These are phyloP conservation scores for Psilocybe mexicana DNA, from an alignment of 1,284 basidiomycete genomes.

Conservation along the genomic window DNA sequence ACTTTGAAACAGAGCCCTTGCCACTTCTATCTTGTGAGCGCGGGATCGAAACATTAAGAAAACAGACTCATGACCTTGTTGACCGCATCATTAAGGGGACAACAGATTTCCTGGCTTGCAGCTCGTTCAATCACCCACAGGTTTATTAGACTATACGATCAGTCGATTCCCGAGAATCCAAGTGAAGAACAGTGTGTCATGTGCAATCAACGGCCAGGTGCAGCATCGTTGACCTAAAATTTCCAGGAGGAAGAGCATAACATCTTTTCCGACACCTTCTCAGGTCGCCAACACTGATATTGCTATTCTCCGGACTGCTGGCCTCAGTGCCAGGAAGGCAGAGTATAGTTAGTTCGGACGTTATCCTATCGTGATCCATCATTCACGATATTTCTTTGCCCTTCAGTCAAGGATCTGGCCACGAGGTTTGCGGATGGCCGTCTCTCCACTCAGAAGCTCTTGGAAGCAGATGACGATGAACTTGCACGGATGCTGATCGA, in stretches of 20 bases:
- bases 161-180: slow-evolving; percentile 68
- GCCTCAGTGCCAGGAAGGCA: slow-evolving; percentile 79
- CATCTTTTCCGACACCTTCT: slow-evolving; percentile 69
- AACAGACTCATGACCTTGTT: neutral
- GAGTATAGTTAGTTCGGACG: slow-evolving; percentile 67
- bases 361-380: neutral
- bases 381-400: slow-evolving; percentile 39
- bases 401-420: slow-evolving; percentile 75
- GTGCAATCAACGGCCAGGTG: neutral
- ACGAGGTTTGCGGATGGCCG: slow-evolving; percentile 76
- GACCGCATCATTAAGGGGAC: slow-evolving; percentile 51
- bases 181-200: slow-evolving; percentile 40
- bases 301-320: slow-evolving; percentile 63
- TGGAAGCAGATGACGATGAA: slow-evolving; percentile 73
- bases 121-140: slow-evolving; percentile 85
- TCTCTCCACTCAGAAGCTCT: slow-evolving; percentile 70
- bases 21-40: slow-evolving; percentile 64
- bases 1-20: slow-evolving; percentile 49
- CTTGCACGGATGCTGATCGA: slow-evolving; percentile 74
- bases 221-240: neutral
- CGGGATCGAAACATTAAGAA: neutral
- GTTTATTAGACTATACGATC: slow-evolving; percentile 77
- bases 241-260: slow-evolving; percentile 19
- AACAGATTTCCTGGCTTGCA: slow-evolving; percentile 92
- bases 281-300: slow-evolving; percentile 66